Percentiles rank a stretch among this genome's conserved stretches.
These are phyloP conservation scores for Lachnellula hyalina DNA, from an alignment of 2,329 filamentous ascomycete genomes.

Conservation along the genomic window DNA sequence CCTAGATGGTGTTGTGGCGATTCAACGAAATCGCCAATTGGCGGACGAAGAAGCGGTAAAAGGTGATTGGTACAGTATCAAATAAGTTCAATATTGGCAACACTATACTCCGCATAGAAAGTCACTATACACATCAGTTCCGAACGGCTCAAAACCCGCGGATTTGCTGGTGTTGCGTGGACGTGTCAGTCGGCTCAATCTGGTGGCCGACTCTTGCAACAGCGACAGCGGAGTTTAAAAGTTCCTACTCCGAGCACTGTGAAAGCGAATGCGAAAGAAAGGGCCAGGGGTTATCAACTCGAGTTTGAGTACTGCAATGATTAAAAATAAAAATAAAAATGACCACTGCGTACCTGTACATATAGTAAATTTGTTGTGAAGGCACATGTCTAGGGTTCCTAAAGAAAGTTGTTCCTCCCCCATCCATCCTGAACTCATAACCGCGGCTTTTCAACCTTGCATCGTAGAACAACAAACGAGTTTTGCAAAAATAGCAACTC, in stretches of 20 bases:
- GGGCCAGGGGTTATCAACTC: too few species aligned
- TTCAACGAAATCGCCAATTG: background rate
- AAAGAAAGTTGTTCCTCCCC: too few species aligned
- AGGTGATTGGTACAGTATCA: background rate
- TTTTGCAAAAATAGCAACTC: too few species aligned
- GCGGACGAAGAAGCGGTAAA: background rate
- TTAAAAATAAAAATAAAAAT: too few species aligned
- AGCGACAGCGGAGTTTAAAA: background rate
- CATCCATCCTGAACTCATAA: background rate
- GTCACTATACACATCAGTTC: background rate
- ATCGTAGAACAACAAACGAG: too few species aligned
- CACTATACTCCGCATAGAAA: background rate
- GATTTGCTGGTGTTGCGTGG: background rate
- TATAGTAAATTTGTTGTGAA: too few species aligned
- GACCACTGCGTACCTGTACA: too few species aligned
- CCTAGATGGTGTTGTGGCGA: slow-evolving; percentile 1
- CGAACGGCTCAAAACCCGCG: background rate
- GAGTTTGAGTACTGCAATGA: too few species aligned
- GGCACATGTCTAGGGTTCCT: too few species aligned
- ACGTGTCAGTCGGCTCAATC: background rate
- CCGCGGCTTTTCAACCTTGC: background rate
- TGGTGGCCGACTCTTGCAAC: background rate
- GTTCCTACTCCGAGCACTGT: background rate
- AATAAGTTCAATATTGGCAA: background rate
- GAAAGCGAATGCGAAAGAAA: background rate